A percentile compares a stretch with the other conserved stretches of the same genome.
phyloP scores from a whole-genome alignment of 345 rosid genomes.

The Rhizophora apiculata region DNA sequence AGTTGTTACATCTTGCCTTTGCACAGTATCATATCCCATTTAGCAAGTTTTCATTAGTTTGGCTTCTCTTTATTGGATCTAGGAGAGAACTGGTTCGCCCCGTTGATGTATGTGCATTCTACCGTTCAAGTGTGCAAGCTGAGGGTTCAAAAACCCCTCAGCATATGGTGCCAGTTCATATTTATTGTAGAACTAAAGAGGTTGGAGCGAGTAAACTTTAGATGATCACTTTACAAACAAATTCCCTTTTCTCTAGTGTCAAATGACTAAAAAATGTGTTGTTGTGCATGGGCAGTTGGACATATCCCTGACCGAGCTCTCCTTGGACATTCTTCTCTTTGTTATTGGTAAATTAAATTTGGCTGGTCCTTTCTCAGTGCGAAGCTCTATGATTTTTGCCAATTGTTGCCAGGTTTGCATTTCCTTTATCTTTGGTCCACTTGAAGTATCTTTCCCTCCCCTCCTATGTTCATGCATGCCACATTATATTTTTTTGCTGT shows the following conservation, averaged over 20 bases:
- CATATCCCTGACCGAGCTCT: conserved; percentile 64
- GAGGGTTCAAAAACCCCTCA: conserved; percentile 27
- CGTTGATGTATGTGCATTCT: conserved; percentile 59
- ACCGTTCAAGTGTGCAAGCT: conserved; percentile 50
- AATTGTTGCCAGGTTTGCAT: conserved; percentile 76
- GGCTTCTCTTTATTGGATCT: conserved; percentile 20
- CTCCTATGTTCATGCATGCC: background rate
- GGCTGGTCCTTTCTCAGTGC: conserved; percentile 87
- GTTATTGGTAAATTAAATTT: conserved; percentile 65
- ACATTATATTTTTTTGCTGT: background rate
- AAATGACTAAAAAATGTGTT: conserved; percentile 15
- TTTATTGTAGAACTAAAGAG: conserved; percentile 74
- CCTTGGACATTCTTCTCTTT: conserved; percentile 80
- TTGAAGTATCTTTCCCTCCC: background rate
- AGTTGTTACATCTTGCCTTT: conserved; percentile 14
- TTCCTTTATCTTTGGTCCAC: conserved; percentile 11
- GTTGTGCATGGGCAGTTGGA: conserved; percentile 54
- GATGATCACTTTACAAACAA: conserved; percentile 3
- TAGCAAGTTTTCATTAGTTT: conserved; percentile 11
- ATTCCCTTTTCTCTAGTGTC: conserved; percentile 4
- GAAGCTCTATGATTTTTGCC: conserved; percentile 58
- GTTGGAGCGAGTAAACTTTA: conserved; percentile 28
- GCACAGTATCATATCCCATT: conserved; percentile 6
- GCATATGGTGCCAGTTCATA: conserved; percentile 56
- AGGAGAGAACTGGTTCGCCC: conserved; percentile 80